A percentile compares a stretch with the other conserved stretches of the same genome.
Conservation (phyloP, 495 filamentous ascomycete species). For the Lophium mytilinum region DNA sequence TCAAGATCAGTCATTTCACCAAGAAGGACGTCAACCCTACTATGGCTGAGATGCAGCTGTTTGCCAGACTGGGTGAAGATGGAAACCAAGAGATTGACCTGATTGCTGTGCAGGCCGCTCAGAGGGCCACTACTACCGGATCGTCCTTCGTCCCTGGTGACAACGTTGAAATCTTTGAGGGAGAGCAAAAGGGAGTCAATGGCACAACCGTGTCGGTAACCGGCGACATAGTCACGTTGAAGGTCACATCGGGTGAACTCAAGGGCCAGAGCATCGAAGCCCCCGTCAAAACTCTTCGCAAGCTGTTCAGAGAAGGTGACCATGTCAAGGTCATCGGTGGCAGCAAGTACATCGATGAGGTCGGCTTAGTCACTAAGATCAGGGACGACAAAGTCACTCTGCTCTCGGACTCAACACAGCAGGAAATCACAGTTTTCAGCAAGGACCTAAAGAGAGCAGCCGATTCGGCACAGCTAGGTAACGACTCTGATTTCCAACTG, state of each 20-base stretch:
- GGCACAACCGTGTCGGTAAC: slow-evolving; percentile 83
- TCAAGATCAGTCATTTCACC: slow-evolving; percentile 75
- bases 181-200: slow-evolving; percentile 85
- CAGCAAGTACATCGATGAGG: slow-evolving; percentile 84
- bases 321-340: slow-evolving; percentile 98
- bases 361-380: slow-evolving; percentile 94
- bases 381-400: slow-evolving; percentile 85
- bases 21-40: slow-evolving; percentile 87
- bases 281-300: slow-evolving; percentile 85
- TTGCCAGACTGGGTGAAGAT: slow-evolving; percentile 79
- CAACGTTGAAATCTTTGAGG: slow-evolving; percentile 88
- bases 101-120: slow-evolving; percentile 73
- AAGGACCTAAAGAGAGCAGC: slow-evolving; percentile 90
- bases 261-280: slow-evolving; percentile 82
- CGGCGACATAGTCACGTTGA: slow-evolving; percentile 82
- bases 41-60: slow-evolving; percentile 89
- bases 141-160: slow-evolving; percentile 86
- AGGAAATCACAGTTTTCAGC: slow-evolving; percentile 95
- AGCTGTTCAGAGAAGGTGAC: slow-evolving; percentile 86
- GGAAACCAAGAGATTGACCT: slow-evolving; percentile 91
- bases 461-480: slow-evolving; percentile 73
- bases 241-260: slow-evolving; percentile 76
- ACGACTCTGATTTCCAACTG: slow-evolving; percentile 77
- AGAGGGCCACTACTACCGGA: slow-evolving; percentile 68
- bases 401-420: slow-evolving; percentile 79